Percentiles rank a stretch among this genome's conserved stretches.
Evolutionary conservation across 345 rosid species (phyloP).

Genomic region (Erysimum cheiranthoides): DNA sequence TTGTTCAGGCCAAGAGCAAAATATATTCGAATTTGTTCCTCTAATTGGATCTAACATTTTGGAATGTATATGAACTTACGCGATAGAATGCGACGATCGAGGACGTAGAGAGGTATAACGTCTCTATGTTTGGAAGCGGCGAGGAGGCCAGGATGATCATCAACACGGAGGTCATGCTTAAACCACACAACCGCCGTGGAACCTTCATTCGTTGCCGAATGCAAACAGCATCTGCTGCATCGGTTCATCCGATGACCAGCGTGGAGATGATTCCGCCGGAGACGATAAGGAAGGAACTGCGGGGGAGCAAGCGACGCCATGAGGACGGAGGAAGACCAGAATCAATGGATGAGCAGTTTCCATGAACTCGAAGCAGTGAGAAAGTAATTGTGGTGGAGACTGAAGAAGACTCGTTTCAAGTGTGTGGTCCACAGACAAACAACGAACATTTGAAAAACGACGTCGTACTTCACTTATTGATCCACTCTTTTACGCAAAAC

Average conservation of each 20-base stretch:
- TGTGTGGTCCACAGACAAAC: slow-evolving; percentile 33
- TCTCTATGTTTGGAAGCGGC: slow-evolving; percentile 52
- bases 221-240: slow-evolving; percentile 40
- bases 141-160: slow-evolving; percentile 83
- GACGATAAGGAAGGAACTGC: slow-evolving; percentile 40
- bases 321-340: slow-evolving; percentile 21
- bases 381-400: slow-evolving; percentile 54
- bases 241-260: slow-evolving; percentile 3
- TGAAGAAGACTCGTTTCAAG: slow-evolving; percentile 30
- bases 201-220: slow-evolving; percentile 28
- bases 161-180: slow-evolving; percentile 89
- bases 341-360: slow-evolving; percentile 29
- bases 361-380: slow-evolving; percentile 42
- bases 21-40: slow-evolving; percentile 1
- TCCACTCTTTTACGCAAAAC: too few species aligned
- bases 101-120: slow-evolving; percentile 76
- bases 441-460: background rate
- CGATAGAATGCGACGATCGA: slow-evolving; percentile 76
- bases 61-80: slow-evolving; percentile 48
- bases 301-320: slow-evolving; percentile 58
- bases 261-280: slow-evolving; percentile 19
- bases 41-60: background rate
- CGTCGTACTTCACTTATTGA: background rate
- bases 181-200: slow-evolving; percentile 81
- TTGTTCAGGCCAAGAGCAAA: background rate